Conservation (phyloP, 371 early-diverging fungal species). For the Mucor plumbeus region DNA sequence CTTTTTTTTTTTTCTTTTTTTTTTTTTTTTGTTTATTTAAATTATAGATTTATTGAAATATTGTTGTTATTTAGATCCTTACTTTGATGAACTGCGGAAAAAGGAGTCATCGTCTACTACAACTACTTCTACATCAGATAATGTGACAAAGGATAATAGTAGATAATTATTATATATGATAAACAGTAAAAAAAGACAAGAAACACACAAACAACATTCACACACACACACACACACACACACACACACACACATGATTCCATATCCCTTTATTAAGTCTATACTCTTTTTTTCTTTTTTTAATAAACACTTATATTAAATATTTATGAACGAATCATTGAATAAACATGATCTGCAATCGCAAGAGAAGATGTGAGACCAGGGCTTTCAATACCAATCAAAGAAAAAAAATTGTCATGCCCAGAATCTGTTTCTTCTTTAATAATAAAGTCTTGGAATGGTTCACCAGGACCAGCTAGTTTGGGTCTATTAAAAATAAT, state of each 20-base stretch:
- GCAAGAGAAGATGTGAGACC: slow-evolving; percentile 88
- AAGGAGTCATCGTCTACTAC: slow-evolving; percentile 30
- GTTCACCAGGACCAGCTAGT: slow-evolving; percentile 73
- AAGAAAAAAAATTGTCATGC: slow-evolving; percentile 67
- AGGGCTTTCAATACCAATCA: slow-evolving; percentile 90
- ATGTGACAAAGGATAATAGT: slow-evolving; percentile 9
- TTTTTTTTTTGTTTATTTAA: too few relatives aligned
- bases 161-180: not conserved
- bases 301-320: not conserved
- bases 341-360: slow-evolving; percentile 75
- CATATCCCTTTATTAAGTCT: not conserved
- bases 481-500: slow-evolving; percentile 67
- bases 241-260: not conserved
- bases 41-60: too few relatives aligned
- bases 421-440: slow-evolving; percentile 57
- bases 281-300: not conserved
- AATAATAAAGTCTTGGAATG: slow-evolving; percentile 82
- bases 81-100: slow-evolving; percentile 57
- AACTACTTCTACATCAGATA: slow-evolving; percentile 5
- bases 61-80: slow-evolving; percentile 39
- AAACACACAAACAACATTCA: not conserved
- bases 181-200: not conserved
- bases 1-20: too few relatives aligned
- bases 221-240: too few relatives aligned
- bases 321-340: slow-evolving; percentile 31